Evolutionary conservation across 331 rosid genomes (phyloP), one percentile per base, ranked within the genome.

Genomic region (Prunus yedoensis): DNA sequence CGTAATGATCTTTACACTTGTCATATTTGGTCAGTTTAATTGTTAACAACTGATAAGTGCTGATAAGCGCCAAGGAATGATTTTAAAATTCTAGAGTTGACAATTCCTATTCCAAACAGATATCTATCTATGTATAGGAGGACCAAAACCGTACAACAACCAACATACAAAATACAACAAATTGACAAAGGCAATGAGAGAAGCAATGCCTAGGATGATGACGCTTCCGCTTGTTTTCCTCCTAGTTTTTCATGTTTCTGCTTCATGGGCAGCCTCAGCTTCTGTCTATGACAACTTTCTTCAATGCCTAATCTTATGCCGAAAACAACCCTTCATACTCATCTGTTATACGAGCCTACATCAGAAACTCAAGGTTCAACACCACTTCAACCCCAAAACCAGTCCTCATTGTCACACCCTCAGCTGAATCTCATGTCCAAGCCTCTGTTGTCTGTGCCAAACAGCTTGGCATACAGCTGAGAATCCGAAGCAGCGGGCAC

Each of bases 401-500:
- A 23, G 66, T 75, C 12, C 75, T 90, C 70, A 85, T 90, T 15
- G 62, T 88, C 43, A 88, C 91, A 20, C 91, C 96, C 30, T 0
- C 50, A 0, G 46, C 74, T n/a, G 87, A 71, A 62, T 10, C 79
- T 71, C 93, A 87, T 1, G 89, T 88, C 23, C 87, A 83, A 16
- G 83, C 82, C 21, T 53, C 82, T 2, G 84, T 85, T 0, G 3
- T 88, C 6, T 87, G 96, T 20, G 66, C 91, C 63, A 85, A 83
- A 65, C 21, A 17, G 71, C 69, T 78, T 5, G 83, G 70, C 12
- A 21, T 83, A 14, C 90, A 83, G 35, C 84, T 90, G 84, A 87
- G 84, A 78, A 87, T 78, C 66, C 82, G 89, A 18, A 87, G 96
- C 17, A 90, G 96, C 8, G 93, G 93, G 54, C 96, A 88, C 53